These are phyloP conservation scores for Clathrus columnatus DNA, from an alignment of 768 basidiomycete species.

Conservation along the genomic window DNA sequence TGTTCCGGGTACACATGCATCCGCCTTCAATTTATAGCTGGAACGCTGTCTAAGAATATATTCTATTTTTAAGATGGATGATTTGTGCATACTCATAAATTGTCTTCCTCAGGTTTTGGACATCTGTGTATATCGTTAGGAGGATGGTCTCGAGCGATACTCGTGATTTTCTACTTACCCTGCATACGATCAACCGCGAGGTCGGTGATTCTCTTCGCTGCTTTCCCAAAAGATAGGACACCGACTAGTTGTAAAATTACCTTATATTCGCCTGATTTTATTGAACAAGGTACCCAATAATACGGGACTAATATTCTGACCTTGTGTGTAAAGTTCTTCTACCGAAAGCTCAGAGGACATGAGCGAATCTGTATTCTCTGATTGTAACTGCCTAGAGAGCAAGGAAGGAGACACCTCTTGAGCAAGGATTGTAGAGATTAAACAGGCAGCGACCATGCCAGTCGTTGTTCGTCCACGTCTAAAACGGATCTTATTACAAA, in stretches of 20 bases:
- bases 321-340: constrained; percentile 83
- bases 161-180: constrained; percentile 10
- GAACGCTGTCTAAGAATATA: constrained; percentile 3
- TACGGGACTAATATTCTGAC: constrained; percentile 27
- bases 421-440: constrained; percentile 65
- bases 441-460: constrained; percentile 85
- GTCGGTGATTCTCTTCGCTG: constrained; percentile 86
- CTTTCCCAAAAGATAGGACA: constrained; percentile 84
- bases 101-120: constrained; percentile 92
- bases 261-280: constrained; percentile 84
- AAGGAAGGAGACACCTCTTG: constrained; percentile 2
- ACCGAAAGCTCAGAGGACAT: constrained; percentile 63
- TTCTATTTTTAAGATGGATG: not conserved
- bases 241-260: constrained; percentile 91
- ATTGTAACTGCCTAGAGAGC: constrained; percentile 26
- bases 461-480: constrained; percentile 68
- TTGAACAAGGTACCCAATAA: not conserved
- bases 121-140: constrained; percentile 39
- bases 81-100: constrained; percentile 72
- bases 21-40: constrained; percentile 87
- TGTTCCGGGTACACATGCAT: constrained; percentile 72
- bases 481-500: not conserved
- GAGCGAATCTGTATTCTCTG: constrained; percentile 28
- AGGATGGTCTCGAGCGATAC: not conserved
- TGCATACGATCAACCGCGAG: constrained; percentile 86